Base-by-base conservation (phyloP, 179 eudicot genomes). In the Camellia oleifera region DNA sequence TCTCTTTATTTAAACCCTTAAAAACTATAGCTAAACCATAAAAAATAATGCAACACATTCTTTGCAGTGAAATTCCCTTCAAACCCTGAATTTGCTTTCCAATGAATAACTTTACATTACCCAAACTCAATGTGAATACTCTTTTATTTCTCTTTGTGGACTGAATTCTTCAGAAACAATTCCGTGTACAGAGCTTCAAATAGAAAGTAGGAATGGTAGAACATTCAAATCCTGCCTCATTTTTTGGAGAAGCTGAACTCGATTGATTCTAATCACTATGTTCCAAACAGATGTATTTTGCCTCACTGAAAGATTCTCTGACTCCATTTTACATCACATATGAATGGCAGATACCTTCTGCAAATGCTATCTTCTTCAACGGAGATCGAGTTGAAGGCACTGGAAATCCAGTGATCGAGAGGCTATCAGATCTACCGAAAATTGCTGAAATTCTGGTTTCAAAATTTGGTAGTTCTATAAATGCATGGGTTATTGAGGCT, bases 401-500 rank as follows among this genome's bases (percentile, higher is more conserved):
- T 26, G 96, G 89, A 48, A 91, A 94, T 81, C 92, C 91, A 18
- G 92, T 89, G 84, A 91, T 95, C 48, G 98, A 94, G 81, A 92
- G 87, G 83, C 90, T 92, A 46, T 95, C 92, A 26, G 86, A 92
- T 81, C 82, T 89, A 53, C 89, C 88, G 78, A 86, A 50, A 69
- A 84, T 95, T 81, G 93, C 97, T 68, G 89, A 90, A 68, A 79
- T 90, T 83, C 88, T 91, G 78, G 91, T 86, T 73, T 92, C 93
- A n/a, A 95, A 95, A 83, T 90, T 90, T 81, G 94, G 96, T 42
- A 81, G 80, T 67, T 83, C 91, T 70, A 74, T 88, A 57, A 95
- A 95, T 87, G 91, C 91, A 74, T 95, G 91, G 90, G 97, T 92
- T 82, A 87, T 95, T 56, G 97, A 92, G 87, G 94, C 99, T 80